Evolutionary conservation across 2,329 filamentous ascomycete species (phyloP), one percentile per base, ranked within the genome.

Genomic region (Phyllosticta citrichinensis): DNA sequence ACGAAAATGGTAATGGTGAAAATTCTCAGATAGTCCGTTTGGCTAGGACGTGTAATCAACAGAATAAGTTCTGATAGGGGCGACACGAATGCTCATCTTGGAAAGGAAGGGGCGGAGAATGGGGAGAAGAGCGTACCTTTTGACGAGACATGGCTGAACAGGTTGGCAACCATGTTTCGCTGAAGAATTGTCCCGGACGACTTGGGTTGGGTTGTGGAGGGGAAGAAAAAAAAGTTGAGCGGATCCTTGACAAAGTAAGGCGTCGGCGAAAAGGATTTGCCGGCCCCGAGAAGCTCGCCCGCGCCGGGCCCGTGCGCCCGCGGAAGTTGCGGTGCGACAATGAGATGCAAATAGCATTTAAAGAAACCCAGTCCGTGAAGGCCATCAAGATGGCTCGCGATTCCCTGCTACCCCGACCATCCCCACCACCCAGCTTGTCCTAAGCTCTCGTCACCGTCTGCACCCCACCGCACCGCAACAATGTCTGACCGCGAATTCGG

Each of bases 401-500:
- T 35, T 47, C 47, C 25, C 54, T 22, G 8, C 40, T 9, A 12
- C 14, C 54, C 14, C 22, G 40, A 24, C 58, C 11, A 50, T 27
- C 47, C 20, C 51, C 54, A 20, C 12, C 54, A 14, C 10, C 47
- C 11, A 53, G 17, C 10, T 40, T 54, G 40, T 11, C 53, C 47
- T 56, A 27, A 61, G 12, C 22, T 11, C n/a, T 19, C 22, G 58
- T n/a, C 40, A 40, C 17, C 27, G 27, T 40, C 33, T n/a, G 24
- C 59, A 55, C 52, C 66, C 22, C 22, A 22, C 22, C 22, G 22
- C 22, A 22, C 22, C 11, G 11, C 14, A 12, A 14, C 33, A 17
- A 75, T 75, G 73, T 74, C 72, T 62, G 73, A 75, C 62, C 73
- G 73, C 68, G 73, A 75, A 68, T 74, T 75, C 67, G 72, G 73